Evolutionary conservation across 2,329 filamentous ascomycete species (phyloP), one percentile per base, ranked within the genome.

Genomic region (Ceratocystis papillata): DNA sequence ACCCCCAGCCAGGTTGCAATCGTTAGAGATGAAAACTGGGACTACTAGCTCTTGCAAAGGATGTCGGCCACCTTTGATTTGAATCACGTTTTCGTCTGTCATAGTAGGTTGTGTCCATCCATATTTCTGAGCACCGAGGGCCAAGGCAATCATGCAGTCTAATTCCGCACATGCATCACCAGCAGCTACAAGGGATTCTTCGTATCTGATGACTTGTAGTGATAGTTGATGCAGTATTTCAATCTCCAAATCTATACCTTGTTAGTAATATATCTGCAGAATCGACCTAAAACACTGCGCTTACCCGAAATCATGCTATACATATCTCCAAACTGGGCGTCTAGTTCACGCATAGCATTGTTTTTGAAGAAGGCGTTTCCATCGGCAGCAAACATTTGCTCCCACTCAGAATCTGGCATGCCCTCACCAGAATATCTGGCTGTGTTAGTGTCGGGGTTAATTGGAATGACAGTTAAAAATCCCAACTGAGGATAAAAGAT

Each of bases 401-500:
- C 84, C 94, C 93, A 99, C 0, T 76, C 75, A 66, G 85, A 85
- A 17, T 80, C 78, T 1, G 77, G 72, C 2, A 78, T 73, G 0
- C 80, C 89, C 70, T 84, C 80, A 70, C 87, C 92, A 10, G 82
- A 77, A 0, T 83, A 81, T 60, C 79, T 76, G 0, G 84, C 83
- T 1, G 81, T 84, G 1, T 78, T 73, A 15, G 72, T 68, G 57
- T 74, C 71, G 8, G 68, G 67, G 70, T 90, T 83, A 2, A 86
- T 74, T 1, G 81, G 81, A 17, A 96, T 85, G 0, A 87, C 85
- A 1, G 91, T 88, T 46, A 96, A 81, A 72, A 96, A 99, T 0
- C 94, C 94, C 46, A 96, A 83, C 71, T 96, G 91, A 0, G 92
- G 93, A 69, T 96, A 88, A 73, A 94, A 96, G 20, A 94, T 87